Base-by-base conservation (phyloP, 768 basidiomycete genomes). In the Lactifluus pinguis region DNA sequence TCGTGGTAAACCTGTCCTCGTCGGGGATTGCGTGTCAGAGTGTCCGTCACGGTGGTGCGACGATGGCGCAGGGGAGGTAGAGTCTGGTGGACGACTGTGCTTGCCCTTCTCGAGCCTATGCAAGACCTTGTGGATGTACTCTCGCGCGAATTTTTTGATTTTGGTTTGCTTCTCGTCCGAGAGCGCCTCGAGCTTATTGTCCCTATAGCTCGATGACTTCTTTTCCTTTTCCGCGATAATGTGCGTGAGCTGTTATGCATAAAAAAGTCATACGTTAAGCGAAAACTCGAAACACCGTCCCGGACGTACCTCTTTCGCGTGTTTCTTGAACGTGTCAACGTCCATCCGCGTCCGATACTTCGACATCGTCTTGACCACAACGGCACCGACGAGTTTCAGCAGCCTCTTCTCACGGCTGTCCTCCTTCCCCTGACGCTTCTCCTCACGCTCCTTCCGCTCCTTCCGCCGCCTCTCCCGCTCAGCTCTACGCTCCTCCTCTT, bases 211-310 rank as follows among this genome's bases (percentile, higher is more conserved):
- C 3, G 84, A 74, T 0, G 90, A 89, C 71, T 93, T 95, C 73
- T 95, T 95, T 77, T 99, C 95, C 72, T 97, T 97, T 53, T 94
- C 89, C n/a, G 86, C 80, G 59, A 99, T 87, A 53, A 91, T 70
- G 60, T 87, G 80, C 0, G 93, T 93, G 62, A 97, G 77, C 95
- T 97, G n/a, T 30, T 8, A 14, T 5, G 38, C 1, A 38, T 38
- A 38, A 38, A 36, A 36, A n/a, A n/a, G n/a, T n/a, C 6, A 36
- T 7, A n/a, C 3, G 38, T 38, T 55, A 19, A 62, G 58, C 56
- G 41, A 62, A 13, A 55, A n/a, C 1, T 11, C 38, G 13, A 6
- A 2, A 5, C n/a, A 19, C n/a, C 2, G 44, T 45, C 8, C 3
- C 9, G 19, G 6, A 69, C 80, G 62, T 63, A 92, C 95, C 83